Percentiles rank a stretch among this genome's conserved stretches.
Conservation (phyloP, 805 yeast genomes). For the Saturnispora zaruensis region DNA sequence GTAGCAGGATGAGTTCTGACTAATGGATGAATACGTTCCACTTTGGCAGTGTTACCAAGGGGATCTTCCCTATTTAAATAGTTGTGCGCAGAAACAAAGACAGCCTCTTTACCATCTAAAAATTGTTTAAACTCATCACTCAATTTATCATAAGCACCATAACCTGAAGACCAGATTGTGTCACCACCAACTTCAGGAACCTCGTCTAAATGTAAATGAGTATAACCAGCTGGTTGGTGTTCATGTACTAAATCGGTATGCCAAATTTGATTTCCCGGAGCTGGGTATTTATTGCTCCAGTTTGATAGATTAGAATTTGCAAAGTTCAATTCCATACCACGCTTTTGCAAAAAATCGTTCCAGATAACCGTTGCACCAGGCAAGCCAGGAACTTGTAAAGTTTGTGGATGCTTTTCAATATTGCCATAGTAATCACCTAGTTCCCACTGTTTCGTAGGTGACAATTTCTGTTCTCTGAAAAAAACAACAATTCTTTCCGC, state of each 20-base stretch:
- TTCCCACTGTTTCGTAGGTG: constrained; percentile 28
- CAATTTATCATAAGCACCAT: constrained; percentile 36
- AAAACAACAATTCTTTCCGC: constrained; percentile 44
- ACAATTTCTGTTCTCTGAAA: constrained; percentile 38
- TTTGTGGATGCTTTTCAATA: constrained; percentile 33
- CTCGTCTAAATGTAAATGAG: constrained; percentile 45
- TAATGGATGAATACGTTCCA: constrained; percentile 26
- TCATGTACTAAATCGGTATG: constrained; percentile 47
- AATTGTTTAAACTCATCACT: neutral
- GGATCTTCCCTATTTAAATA: constrained; percentile 36
- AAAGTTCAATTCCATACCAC: constrained; percentile 16
- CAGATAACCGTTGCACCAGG: constrained; percentile 26
- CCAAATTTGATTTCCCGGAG: constrained; percentile 29
- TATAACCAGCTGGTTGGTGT: constrained; percentile 46
- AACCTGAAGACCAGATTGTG: constrained; percentile 47
- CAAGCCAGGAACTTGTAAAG: constrained; percentile 29
- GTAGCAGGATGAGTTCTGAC: neutral
- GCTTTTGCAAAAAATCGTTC: constrained; percentile 24
- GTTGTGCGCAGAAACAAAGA: constrained; percentile 32
- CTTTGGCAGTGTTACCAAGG: constrained; percentile 35
- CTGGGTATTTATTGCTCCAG: constrained; percentile 10
- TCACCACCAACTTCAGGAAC: constrained; percentile 46
- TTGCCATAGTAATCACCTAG: constrained; percentile 36
- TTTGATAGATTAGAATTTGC: constrained; percentile 15
- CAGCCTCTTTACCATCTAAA: neutral